phyloP scores from a whole-genome alignment of 768 basidiomycete genomes.

The Phaffia australis region DNA sequence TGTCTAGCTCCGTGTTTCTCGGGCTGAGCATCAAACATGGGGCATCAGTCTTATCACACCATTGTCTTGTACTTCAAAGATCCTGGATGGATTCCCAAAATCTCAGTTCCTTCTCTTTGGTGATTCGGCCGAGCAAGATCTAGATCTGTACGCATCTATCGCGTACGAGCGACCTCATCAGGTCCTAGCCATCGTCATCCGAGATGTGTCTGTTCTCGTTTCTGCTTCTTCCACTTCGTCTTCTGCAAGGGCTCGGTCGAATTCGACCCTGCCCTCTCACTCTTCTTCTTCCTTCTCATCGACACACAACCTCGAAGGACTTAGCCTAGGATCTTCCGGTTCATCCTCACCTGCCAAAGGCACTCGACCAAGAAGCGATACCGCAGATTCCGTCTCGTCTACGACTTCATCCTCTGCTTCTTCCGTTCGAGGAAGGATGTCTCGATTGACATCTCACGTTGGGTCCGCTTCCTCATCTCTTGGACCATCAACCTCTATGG shows the following conservation, averaged over 20 bases:
- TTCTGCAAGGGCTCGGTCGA: neutral
- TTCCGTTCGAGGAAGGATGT: constrained; percentile 10
- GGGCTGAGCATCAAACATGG: neutral
- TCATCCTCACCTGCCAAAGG: constrained; percentile 3
- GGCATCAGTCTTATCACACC: neutral
- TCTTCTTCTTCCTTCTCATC: constrained; percentile 5
- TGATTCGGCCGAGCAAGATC: constrained; percentile 87
- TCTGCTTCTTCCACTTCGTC: constrained; percentile 4
- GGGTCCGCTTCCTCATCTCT: neutral
- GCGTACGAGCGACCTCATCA: constrained; percentile 52
- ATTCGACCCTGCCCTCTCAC: neutral
- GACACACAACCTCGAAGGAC: neutral
- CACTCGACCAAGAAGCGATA: neutral
- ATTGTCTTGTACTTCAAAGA: constrained; percentile 2
- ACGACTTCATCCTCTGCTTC: constrained; percentile 15
- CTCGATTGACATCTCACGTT: constrained; percentile 5
- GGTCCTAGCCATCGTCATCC: constrained; percentile 66
- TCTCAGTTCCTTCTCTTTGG: constrained; percentile 76
- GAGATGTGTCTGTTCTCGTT: constrained; percentile 50
- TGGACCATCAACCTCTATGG: neutral
- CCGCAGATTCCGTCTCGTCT: too few species aligned
- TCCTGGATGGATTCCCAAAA: constrained; percentile 61
- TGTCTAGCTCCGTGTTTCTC: constrained; percentile 25
- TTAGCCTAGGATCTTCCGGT: neutral
- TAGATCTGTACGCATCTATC: constrained; percentile 74